Base-by-base conservation (phyloP, 2,329 filamentous ascomycete species). In the Pseudovirgaria hyperparasitica region DNA sequence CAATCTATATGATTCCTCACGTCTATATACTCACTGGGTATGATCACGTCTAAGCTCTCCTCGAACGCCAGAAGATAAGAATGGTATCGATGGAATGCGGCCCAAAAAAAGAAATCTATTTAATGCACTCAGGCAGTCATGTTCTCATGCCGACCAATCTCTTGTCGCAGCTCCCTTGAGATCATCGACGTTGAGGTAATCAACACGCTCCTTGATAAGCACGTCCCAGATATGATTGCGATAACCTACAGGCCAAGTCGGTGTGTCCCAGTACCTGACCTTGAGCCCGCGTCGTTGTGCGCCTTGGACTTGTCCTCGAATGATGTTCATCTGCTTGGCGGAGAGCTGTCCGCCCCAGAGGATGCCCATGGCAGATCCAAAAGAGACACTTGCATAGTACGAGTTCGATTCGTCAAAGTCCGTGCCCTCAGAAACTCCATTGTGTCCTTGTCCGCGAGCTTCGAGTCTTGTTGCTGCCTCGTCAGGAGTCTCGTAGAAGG, bases 311-410 rank as follows among this genome's bases (percentile, higher is more conserved):
- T 73, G 69, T 4, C 52, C 51, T 16, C 66, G 52, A 31, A 74
- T 54, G 9, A 50, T 43, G 0, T 57, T 38, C 25, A 65, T 44
- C 36, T 72, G 67, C 4, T 37, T 30, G 2, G 45, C 29, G 0
- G 55, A 62, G 2, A 79, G 45, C 3, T 51, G 53, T 4, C 61
- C 63, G 42, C 46, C 60, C 57, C 48, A 62, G 23, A 59, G 52
- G 26, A 45, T 49, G 2, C 72, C 76, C 9, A 82, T 58, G 1
- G 63, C 46, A 4, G 48, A 42, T 11, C 48, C 52, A 42, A 81
- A 75, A 10, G 67, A 63, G 3, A 65, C 62, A 25, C 68, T 75
- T 11, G 76, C 72, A 47, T 80, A 82, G 51, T 72, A 75, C 4
- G 72, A 76, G 46, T 78, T 82, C 11, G 54, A 52, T 0, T 48